Evolutionary conservation across 176 grass and related monocot species (phyloP).

Genomic region (Aegilops sharonensis): DNA sequence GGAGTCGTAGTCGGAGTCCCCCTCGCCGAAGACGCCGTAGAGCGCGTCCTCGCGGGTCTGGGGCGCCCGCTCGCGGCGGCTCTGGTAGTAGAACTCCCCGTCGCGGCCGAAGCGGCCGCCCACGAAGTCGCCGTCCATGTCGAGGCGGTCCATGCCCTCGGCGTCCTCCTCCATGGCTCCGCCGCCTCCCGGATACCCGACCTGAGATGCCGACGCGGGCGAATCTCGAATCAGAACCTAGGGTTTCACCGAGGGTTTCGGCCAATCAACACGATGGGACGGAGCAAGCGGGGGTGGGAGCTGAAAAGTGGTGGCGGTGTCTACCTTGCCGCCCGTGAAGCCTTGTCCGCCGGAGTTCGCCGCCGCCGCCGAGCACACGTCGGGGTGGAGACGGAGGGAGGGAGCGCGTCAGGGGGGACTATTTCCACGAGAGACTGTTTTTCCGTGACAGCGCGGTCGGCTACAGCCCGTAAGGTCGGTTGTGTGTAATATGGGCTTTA

Average conservation of each 20-base stretch:
- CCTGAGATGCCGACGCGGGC: neutral
- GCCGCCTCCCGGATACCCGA: neutral
- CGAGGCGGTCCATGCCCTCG: slow-evolving; percentile 71
- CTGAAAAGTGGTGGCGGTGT: neutral
- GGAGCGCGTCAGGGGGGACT: neutral
- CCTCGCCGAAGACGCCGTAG: slow-evolving; percentile 64
- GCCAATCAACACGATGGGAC: neutral
- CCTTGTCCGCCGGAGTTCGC: neutral
- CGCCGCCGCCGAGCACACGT: neutral
- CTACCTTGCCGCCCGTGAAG: neutral
- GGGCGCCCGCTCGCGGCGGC: slow-evolving; percentile 51
- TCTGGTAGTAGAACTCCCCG: slow-evolving; percentile 76
- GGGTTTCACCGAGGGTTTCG: neutral
- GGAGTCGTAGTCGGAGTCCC: slow-evolving; percentile 57
- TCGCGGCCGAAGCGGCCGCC: slow-evolving; percentile 66
- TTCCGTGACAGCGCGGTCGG: neutral
- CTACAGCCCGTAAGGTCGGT: neutral
- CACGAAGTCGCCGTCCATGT: slow-evolving; percentile 72
- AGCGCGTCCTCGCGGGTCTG: slow-evolving; percentile 69
- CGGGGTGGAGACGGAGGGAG: neutral
- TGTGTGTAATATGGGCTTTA: neutral
- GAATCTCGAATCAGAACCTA: slow-evolving; percentile 9
- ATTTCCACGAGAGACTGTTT: neutral
- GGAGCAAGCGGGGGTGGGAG: neutral
- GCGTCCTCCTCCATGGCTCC: slow-evolving; percentile 61